Conservation (phyloP, 2,329 filamentous ascomycete genomes). For the Davidsoniella australis region DNA sequence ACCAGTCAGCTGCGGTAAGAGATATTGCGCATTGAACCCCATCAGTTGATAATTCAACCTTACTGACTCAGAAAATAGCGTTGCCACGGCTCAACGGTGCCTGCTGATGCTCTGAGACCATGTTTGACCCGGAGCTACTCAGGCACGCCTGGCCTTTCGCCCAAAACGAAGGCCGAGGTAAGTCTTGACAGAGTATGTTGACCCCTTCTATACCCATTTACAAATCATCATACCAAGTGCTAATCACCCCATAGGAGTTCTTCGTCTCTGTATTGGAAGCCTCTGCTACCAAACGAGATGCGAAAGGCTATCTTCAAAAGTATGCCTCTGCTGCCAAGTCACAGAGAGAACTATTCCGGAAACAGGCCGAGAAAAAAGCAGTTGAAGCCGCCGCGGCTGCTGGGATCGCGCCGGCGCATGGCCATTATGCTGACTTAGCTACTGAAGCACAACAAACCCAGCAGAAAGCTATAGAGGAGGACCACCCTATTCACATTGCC, state of each 20-base stretch:
- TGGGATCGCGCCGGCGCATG: not conserved
- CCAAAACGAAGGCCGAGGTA: constrained; percentile 11
- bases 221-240: not conserved
- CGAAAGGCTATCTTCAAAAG: constrained; percentile 76
- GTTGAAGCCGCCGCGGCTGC: constrained; percentile 13
- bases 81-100: too few species aligned
- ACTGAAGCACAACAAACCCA: constrained; percentile 7
- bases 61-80: too few species aligned
- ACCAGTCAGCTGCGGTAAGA: too few species aligned
- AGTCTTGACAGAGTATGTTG: constrained; percentile 12
- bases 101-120: not conserved
- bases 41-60: too few species aligned
- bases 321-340: constrained; percentile 32
- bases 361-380: constrained; percentile 1
- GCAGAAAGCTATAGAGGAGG: constrained; percentile 10
- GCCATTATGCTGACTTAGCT: not conserved
- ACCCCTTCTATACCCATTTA: not conserved
- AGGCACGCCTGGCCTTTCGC: constrained; percentile 10
- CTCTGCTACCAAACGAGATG: constrained; percentile 82
- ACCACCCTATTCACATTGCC: constrained; percentile 43
- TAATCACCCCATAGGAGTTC: constrained; percentile 45
- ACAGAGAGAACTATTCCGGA: not conserved
- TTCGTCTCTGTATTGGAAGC: constrained; percentile 75
- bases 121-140: constrained; percentile 1
- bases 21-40: too few species aligned